Conservation (phyloP, 2,329 filamentous ascomycete species). For the Sporothrix brunneoviolacea region DNA sequence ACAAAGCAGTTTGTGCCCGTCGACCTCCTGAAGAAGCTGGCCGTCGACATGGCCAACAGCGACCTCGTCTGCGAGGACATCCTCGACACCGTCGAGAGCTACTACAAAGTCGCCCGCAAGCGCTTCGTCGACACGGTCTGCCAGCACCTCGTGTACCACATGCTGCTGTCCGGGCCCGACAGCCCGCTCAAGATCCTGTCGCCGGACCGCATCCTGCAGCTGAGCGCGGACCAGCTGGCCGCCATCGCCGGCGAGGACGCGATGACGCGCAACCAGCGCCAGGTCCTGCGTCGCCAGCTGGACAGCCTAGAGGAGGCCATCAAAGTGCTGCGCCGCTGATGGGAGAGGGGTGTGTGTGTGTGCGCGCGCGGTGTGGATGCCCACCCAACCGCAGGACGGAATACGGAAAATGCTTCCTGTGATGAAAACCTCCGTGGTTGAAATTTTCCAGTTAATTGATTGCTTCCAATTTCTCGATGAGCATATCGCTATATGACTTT, state of each 20-base stretch:
- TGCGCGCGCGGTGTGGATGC: too few species aligned
- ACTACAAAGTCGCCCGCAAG: slow-evolving; percentile 55
- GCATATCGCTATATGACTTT: too few species aligned
- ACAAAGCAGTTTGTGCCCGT: neutral
- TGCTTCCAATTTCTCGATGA: too few species aligned
- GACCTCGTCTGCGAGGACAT: slow-evolving; percentile 38
- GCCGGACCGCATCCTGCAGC: slow-evolving; percentile 39
- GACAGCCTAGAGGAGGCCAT: slow-evolving; percentile 34
- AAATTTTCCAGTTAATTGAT: too few species aligned
- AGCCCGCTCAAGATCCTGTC: slow-evolving; percentile 49
- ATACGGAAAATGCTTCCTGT: too few species aligned
- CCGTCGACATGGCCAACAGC: slow-evolving; percentile 17
- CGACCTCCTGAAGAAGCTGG: neutral
- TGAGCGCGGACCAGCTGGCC: slow-evolving; percentile 44
- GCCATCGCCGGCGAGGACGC: slow-evolving; percentile 53
- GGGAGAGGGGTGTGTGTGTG: too few species aligned
- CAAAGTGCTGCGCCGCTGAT: slow-evolving; percentile 18
- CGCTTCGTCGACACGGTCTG: slow-evolving; percentile 59
- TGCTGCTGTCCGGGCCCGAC: slow-evolving; percentile 41
- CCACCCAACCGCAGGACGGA: too few species aligned
- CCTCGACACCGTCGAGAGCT: slow-evolving; percentile 53
- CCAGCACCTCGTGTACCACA: slow-evolving; percentile 46
- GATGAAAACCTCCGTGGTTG: too few species aligned
- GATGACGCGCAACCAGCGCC: slow-evolving; percentile 32
- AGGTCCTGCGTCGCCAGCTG: slow-evolving; percentile 39